Conservation (phyloP, 768 basidiomycete species). For the Lactarius pseudohatsudake region DNA sequence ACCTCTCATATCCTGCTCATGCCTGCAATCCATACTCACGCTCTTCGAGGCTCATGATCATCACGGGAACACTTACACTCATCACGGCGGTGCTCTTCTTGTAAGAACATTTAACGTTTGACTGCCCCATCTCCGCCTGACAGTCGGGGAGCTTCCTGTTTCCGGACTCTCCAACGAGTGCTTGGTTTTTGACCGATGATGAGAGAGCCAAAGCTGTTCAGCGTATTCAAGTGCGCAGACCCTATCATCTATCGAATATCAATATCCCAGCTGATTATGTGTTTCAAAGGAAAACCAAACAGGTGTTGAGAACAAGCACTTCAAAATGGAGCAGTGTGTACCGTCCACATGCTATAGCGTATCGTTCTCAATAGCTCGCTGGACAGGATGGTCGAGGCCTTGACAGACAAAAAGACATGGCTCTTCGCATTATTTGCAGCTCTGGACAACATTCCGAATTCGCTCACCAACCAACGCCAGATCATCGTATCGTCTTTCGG, state of each 20-base stretch:
- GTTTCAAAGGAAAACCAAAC: constrained; percentile 64
- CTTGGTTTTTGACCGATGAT: constrained; percentile 69
- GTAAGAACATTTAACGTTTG: constrained; percentile 36
- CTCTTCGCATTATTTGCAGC: constrained; percentile 69
- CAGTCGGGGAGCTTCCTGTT: constrained; percentile 57
- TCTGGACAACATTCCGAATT: constrained; percentile 63
- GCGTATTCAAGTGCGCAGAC: constrained; percentile 55
- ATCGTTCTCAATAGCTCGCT: background rate
- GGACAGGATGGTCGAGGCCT: constrained; percentile 62
- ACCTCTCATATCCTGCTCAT: constrained; percentile 14
- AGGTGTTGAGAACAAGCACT: constrained; percentile 78
- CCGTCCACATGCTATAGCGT: background rate
- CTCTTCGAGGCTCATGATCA: constrained; percentile 59
- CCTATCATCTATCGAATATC: background rate
- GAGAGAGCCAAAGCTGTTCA: constrained; percentile 64
- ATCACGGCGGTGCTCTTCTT: constrained; percentile 53
- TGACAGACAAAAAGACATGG: constrained; percentile 73
- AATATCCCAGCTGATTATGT: background rate
- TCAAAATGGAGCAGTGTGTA: constrained; percentile 76
- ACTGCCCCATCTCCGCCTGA: background rate
- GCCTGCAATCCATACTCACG: constrained; percentile 19
- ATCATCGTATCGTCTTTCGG: constrained; percentile 70
- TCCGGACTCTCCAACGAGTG: constrained; percentile 72
- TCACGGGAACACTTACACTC: constrained; percentile 62
- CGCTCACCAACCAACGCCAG: constrained; percentile 60